Evolutionary conservation across 2,329 filamentous ascomycete genomes (phyloP).

Genomic region (Camptophora hylomeconis): DNA sequence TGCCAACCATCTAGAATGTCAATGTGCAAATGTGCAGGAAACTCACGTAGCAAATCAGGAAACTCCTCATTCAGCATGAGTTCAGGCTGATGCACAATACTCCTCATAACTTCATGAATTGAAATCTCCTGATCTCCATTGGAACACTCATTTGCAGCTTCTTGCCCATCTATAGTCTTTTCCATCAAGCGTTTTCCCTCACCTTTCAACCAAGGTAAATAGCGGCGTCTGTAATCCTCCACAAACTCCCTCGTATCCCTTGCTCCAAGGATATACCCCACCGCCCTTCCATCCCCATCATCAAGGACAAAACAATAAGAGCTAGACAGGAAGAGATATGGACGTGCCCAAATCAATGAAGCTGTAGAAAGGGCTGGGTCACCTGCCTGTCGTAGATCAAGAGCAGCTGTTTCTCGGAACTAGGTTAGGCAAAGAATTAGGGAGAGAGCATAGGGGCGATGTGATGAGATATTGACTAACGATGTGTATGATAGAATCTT

Average conservation of each 20-base stretch:
- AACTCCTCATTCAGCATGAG: slow-evolving; percentile 9
- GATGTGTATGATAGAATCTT: slow-evolving; percentile 13
- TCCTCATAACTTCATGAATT: too few relatives aligned
- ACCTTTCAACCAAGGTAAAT: slow-evolving; percentile 9
- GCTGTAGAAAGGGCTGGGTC: slow-evolving; percentile 10
- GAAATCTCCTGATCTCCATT: slow-evolving; percentile 9
- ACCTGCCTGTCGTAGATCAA: slow-evolving; percentile 8
- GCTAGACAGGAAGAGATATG: slow-evolving; percentile 10
- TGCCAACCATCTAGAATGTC: slow-evolving; percentile 12
- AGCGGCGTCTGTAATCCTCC: slow-evolving; percentile 6
- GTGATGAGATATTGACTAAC: slow-evolving; percentile 4
- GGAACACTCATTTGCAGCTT: slow-evolving; percentile 6
- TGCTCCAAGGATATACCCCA: slow-evolving; percentile 13
- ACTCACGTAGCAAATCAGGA: slow-evolving; percentile 10
- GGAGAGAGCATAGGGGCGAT: not conserved
- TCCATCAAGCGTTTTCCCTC: too few relatives aligned
- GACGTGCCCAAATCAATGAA: slow-evolving; percentile 14
- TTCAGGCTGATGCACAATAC: slow-evolving; percentile 11
- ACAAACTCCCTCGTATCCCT: slow-evolving; percentile 12
- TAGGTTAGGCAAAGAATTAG: slow-evolving; percentile 2
- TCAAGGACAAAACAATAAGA: slow-evolving; percentile 14
- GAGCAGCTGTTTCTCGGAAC: slow-evolving; percentile 14
- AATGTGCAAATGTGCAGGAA: slow-evolving; percentile 16
- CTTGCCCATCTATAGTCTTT: slow-evolving; percentile 8
- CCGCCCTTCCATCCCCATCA: slow-evolving; percentile 12